Evolutionary conservation across 177 flowering plant species (phyloP), one percentile per base, ranked within the genome.

Genomic region (Vitis hybrid): DNA sequence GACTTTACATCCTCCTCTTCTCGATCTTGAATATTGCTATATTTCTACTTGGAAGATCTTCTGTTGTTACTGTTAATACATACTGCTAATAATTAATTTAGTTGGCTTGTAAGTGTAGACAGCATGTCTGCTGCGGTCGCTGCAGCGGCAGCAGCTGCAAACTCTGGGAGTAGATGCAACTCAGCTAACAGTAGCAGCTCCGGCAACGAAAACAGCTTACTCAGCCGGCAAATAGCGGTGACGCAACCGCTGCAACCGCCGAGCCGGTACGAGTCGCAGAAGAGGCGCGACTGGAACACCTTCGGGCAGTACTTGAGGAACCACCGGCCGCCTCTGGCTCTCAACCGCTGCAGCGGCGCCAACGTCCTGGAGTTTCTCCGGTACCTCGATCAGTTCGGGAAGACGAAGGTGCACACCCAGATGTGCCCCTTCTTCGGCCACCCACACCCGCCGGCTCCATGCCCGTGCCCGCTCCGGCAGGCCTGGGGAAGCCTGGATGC

Each of bases 401-500:
- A 75, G 68, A 75, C 78, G 29, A 67, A 71, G 64, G 74, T 75
- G 14, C 78, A 75, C 61, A 16, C 29, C 50, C 33, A 56, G 31
- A 22, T 16, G 6, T 71, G 74, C 11, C 71, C 64, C 7, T 67
- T 62, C 53, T 75, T 71, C 49, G 78, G 71, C 2, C 68, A 63
- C 26, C 71, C 69, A 2, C 66, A 71, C 5, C 78, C 78, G 1
- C 71, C 75, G 10, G 72, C 71, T 1, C 64, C 71, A 11, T 75
- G 78, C 61, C 50, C 74, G 3, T 71, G 75, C 65, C 72, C 78
- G 18, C 71, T 75, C 20, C 61, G 55, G 20, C 78, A 75, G 60
- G 71, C 74, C 13, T 75, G 78, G 78, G 78, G 78, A 53, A 75
- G 75, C 72, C 64, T 71, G 51, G 70, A 75, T 61, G 77, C 77